Conservation (phyloP, 176 grass and related monocot species). For the Eragrostis curvula region DNA sequence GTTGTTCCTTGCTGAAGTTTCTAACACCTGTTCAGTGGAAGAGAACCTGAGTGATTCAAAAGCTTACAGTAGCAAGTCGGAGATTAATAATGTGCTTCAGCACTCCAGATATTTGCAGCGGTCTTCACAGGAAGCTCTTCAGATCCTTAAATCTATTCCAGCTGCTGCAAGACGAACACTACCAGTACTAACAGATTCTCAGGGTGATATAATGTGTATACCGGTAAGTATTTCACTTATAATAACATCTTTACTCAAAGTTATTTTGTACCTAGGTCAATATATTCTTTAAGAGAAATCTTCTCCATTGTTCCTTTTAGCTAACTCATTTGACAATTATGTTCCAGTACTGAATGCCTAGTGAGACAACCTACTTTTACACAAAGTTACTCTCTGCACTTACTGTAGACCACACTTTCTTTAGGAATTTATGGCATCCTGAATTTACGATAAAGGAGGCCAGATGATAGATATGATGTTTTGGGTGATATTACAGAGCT, state of each 20-base stretch:
- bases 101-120: conserved; percentile 61
- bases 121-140: conserved; percentile 63
- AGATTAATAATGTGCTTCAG: conserved; percentile 28
- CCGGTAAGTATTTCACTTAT: conserved; percentile 62
- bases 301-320: conserved; percentile 15
- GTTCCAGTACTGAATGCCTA: conserved; percentile 15
- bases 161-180: conserved; percentile 77
- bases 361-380: conserved; percentile 19
- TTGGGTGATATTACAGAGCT: background rate
- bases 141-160: conserved; percentile 77
- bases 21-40: conserved; percentile 41
- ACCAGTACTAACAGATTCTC: conserved; percentile 68
- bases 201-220: conserved; percentile 65
- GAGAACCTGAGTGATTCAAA: conserved; percentile 19
- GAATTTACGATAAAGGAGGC: background rate
- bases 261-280: conserved; percentile 13
- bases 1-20: conserved; percentile 80
- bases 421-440: conserved; percentile 5
- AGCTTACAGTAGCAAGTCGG: conserved; percentile 25
- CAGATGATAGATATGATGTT: conserved; percentile 3
- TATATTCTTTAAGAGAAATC: conserved; percentile 13
- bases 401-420: conserved; percentile 1
- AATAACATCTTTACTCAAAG: background rate
- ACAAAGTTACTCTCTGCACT: background rate
- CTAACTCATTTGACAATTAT: background rate